Percentiles rank a stretch among this genome's conserved stretches.
Conservation (phyloP, 2,329 filamentous ascomycete species). For the Fusarium sp. region DNA sequence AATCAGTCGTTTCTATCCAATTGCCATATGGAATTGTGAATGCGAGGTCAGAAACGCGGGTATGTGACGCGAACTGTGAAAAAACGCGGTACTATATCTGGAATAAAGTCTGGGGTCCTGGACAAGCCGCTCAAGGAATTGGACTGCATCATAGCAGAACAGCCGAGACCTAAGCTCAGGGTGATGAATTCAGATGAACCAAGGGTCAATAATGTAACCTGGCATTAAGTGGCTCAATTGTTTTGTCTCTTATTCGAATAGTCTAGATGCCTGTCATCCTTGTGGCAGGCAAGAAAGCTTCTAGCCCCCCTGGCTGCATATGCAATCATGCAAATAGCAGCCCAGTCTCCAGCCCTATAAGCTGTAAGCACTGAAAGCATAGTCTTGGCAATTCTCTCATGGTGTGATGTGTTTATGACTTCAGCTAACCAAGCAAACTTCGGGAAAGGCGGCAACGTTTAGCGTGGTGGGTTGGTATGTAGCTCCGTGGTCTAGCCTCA, state of each 20-base stretch:
- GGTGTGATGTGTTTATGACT: background rate
- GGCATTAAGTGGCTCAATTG: background rate
- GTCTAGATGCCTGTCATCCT: background rate
- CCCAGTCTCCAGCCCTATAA: background rate
- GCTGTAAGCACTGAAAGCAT: background rate
- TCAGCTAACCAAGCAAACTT: too few species aligned
- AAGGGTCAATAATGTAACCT: background rate
- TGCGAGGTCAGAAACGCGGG: background rate
- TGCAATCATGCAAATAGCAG: background rate
- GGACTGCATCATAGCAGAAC: background rate
- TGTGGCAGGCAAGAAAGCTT: background rate
- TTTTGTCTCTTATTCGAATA: background rate
- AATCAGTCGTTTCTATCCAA: background rate
- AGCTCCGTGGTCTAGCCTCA: background rate
- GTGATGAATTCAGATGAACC: background rate
- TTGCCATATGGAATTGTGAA: background rate
- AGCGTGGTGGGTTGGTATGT: background rate
- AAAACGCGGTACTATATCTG: background rate
- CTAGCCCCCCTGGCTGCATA: background rate
- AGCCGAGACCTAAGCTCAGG: background rate
- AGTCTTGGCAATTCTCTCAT: background rate
- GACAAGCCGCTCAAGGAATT: too few species aligned
- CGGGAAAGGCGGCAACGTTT: background rate
- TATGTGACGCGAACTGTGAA: background rate
- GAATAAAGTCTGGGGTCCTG: too few species aligned